A percentile compares a stretch with the other conserved stretches of the same genome.
phyloP scores from a whole-genome alignment of 192 early-diverging fungal genomes.

The Allomyces arbusculus region DNA sequence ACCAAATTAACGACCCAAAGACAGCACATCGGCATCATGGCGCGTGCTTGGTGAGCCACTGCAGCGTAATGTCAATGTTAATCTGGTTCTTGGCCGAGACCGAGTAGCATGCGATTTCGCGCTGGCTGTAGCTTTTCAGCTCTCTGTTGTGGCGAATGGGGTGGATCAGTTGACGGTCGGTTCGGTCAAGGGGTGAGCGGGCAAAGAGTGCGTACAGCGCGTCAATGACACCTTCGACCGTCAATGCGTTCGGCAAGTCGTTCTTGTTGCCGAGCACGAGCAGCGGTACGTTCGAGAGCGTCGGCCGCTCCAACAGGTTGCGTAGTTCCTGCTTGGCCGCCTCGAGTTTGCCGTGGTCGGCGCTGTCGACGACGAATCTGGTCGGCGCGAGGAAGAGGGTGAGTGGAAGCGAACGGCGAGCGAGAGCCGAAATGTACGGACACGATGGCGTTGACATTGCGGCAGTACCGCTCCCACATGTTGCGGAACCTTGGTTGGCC shows the following conservation, averaged over 20 bases:
- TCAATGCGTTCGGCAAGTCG: conserved; percentile 71
- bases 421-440: conserved; percentile 10
- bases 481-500: conserved; percentile 91
- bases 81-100: conserved; percentile 94
- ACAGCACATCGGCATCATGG: no score
- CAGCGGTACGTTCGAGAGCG: conserved; percentile 82
- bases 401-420: neutral
- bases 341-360: conserved; percentile 81
- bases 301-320: conserved; percentile 78
- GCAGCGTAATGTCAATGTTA: conserved; percentile 91
- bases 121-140: conserved; percentile 65
- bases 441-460: conserved; percentile 96
- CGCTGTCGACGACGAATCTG: conserved; percentile 90
- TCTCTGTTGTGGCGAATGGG: conserved; percentile 23
- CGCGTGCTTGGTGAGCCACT: conserved; percentile 26
- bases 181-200: neutral
- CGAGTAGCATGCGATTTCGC: conserved; percentile 96
- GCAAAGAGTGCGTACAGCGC: conserved; percentile 39
- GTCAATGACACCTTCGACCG: conserved; percentile 77
- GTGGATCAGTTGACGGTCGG: conserved; percentile 1
- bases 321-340: conserved; percentile 81
- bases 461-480: conserved; percentile 83
- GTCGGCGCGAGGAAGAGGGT: neutral
- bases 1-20: no score
- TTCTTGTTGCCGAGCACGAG: conserved; percentile 98